Conservation (phyloP, 225 moss, liverwort and hornwort species). For the Straminergon stramineum region DNA sequence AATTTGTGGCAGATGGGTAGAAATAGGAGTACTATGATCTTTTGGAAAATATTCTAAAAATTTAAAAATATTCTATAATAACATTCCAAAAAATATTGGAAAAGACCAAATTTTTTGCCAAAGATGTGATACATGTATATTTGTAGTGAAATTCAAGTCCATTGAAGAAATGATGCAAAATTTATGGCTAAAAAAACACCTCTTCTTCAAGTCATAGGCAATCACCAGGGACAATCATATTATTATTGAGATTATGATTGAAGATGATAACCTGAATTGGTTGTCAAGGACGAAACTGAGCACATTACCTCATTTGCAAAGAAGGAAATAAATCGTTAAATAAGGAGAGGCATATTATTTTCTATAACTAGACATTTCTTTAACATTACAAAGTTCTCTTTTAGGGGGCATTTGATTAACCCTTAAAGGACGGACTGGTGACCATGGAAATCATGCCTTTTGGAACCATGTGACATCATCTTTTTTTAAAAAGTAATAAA, state of each 20-base stretch:
- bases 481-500: no score
- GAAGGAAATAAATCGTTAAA: neutral
- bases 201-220: rapidly evolving
- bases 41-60: neutral
- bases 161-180: neutral
- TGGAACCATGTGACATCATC: no score
- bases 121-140: neutral
- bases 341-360: neutral
- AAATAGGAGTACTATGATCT: neutral
- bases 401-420: neutral
- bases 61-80: no score
- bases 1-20: neutral
- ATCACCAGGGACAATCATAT: neutral
- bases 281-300: neutral
- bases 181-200: neutral
- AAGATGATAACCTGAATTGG: neutral
- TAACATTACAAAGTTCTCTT: neutral
- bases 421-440: no score
- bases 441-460: no score
- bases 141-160: neutral
- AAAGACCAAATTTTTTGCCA: neutral
- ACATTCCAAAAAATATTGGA: no score
- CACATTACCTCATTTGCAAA: neutral
- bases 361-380: neutral
- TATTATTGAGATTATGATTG: neutral